Evolutionary conservation across 192 early-diverging fungal genomes (phyloP), one percentile per base, ranked within the genome.

Genomic region (Coemansia sp.): DNA sequence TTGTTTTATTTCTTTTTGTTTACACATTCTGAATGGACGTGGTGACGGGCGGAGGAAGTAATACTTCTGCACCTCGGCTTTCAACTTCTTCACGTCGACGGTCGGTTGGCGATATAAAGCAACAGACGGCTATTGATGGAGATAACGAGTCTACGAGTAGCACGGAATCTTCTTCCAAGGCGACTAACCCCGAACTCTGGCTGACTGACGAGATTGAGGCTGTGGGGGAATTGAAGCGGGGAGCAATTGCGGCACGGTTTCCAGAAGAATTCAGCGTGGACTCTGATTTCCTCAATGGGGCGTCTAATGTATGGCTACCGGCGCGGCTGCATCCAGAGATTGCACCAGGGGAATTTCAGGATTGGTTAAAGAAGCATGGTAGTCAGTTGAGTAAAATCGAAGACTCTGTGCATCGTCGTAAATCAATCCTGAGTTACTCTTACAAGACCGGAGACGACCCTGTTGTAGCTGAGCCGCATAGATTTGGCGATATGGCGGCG

Each of bases 291-390:
- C 74, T 84, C 5, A 76, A 74, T 55, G 75, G 73, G 11, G 76
- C 72, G 38, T 67, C 79, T 16, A 79, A 85, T 42, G 78, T 87
- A 24, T 87, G 86, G 86, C 73, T 87, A 12, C 86, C 86, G n/a
- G 86, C 86, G n/a, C 73, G 82, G 41, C 61, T 86, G 60, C 86
- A 87, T 31, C 86, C 86, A 1, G 86, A 87, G 71, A 82, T 87
- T 59, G 86, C 86, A 11, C 86, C 86, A 3, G 78, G 76, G 24
- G 86, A 87, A 73, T 87, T 85, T 69, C 79, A 81, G 54, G 79
- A 77, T 64, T 85, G 82, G 86, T 60, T 87, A 22, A 73, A 79
- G 40, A 72, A 79, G 64, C 86, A 85, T 55, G 79, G 80, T 34
- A 79, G 73, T 66, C 71, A 77, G 67, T 67, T 86, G 13, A 78